These are phyloP conservation scores for Agastache rugosa DNA, from an alignment of 257 asterid species.

Conservation along the genomic window DNA sequence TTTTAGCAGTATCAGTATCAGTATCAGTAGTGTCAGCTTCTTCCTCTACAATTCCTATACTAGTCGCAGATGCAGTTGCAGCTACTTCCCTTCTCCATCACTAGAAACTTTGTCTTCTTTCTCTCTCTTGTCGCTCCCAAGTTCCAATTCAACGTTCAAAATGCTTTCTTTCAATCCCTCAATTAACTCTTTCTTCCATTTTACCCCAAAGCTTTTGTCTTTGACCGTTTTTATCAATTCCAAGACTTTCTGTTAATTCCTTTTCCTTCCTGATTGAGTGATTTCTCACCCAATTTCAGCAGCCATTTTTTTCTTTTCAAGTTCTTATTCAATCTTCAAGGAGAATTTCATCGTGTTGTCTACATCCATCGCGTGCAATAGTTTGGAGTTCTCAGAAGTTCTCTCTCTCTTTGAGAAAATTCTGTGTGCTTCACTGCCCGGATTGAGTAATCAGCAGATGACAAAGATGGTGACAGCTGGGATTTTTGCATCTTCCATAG, in stretches of 20 bases:
- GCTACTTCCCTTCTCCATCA: conserved; percentile 46
- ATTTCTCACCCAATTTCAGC: conserved; percentile 39
- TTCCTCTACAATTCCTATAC: conserved; percentile 48
- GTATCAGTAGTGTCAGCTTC: conserved; percentile 50
- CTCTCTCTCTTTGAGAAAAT: conserved; percentile 42
- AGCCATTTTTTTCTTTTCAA: conserved; percentile 29
- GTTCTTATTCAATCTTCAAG: neutral
- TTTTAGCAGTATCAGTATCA: conserved; percentile 27
- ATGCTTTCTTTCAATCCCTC: conserved; percentile 48
- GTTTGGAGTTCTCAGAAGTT: too few species aligned
- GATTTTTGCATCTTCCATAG: conserved; percentile 38
- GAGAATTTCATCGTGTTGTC: too few species aligned
- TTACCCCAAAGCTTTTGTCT: conserved; percentile 35
- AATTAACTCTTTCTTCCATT: conserved; percentile 37
- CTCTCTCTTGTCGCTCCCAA: conserved; percentile 47
- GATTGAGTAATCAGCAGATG: conserved; percentile 49
- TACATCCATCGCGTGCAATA: too few species aligned
- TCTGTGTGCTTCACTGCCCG: conserved; percentile 58
- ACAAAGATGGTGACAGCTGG: conserved; percentile 35
- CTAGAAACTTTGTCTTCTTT: conserved; percentile 44
- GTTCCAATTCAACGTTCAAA: conserved; percentile 47
- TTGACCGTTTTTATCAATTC: conserved; percentile 16
- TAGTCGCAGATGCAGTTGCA: conserved; percentile 39
- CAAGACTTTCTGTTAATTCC: neutral
- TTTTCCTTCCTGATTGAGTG: neutral